Conservation (phyloP, 1,139 yeast genomes). For the Blastobotrys malaysiensis region DNA sequence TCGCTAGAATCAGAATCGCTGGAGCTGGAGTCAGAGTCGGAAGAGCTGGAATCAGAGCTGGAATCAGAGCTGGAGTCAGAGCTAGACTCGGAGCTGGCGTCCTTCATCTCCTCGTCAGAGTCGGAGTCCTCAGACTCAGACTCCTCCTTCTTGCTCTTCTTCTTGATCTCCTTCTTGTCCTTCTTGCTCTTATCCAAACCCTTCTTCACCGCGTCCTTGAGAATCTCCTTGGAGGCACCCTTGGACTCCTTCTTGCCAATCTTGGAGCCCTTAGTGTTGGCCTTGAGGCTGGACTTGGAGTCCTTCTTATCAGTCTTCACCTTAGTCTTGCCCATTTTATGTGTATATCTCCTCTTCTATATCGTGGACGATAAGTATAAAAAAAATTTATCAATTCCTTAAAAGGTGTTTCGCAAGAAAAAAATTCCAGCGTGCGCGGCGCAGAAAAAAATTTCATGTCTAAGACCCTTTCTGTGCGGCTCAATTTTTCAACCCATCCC, state of each 20-base stretch:
- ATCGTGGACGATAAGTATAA: conserved; percentile 5
- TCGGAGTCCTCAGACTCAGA: conserved; percentile 21
- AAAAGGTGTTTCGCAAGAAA: not conserved
- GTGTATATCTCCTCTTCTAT: conserved; percentile 5
- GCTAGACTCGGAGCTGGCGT: conserved; percentile 19
- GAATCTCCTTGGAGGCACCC: conserved; percentile 25
- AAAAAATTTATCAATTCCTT: conserved; percentile 4
- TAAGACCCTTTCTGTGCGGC: not conserved
- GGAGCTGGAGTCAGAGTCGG: conserved; percentile 30
- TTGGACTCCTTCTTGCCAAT: conserved; percentile 24
- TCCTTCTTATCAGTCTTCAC: conserved; percentile 9
- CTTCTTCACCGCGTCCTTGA: conserved; percentile 23
- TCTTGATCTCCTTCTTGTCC: conserved; percentile 22
- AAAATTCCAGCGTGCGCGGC: not conserved
- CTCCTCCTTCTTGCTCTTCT: conserved; percentile 27
- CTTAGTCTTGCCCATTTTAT: conserved; percentile 16
- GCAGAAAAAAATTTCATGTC: conserved; percentile 3
- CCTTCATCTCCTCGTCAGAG: conserved; percentile 16
- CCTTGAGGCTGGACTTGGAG: conserved; percentile 13
- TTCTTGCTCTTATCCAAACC: conserved; percentile 9
- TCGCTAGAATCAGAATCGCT: conserved; percentile 29
- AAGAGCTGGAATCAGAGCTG: conserved; percentile 31
- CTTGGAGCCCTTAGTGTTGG: conserved; percentile 25
- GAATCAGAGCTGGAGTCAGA: conserved; percentile 25
- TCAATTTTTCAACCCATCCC: too few relatives aligned